These are phyloP conservation scores for Penicillium sp. DNA, from an alignment of 2,329 filamentous ascomycete species.

Conservation along the genomic window DNA sequence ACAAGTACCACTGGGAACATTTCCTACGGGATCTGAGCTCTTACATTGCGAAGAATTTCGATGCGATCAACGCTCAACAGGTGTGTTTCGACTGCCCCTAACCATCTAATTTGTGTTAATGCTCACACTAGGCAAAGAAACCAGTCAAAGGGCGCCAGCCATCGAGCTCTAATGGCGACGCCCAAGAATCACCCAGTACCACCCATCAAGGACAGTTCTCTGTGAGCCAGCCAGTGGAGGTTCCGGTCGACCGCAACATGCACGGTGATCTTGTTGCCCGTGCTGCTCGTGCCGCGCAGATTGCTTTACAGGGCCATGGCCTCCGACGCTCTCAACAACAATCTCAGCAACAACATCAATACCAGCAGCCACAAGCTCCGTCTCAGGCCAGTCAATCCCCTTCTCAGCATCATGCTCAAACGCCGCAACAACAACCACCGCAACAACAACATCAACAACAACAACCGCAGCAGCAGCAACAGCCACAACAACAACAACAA, in stretches of 20 bases:
- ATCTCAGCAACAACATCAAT: slow-evolving; percentile 37
- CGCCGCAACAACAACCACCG: slow-evolving; percentile 34
- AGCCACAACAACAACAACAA: slow-evolving; percentile 26
- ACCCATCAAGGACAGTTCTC: slow-evolving; percentile 49
- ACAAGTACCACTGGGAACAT: slow-evolving; percentile 67
- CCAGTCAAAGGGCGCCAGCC: slow-evolving; percentile 42
- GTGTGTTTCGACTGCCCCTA: slow-evolving; percentile 33
- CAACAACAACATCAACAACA: slow-evolving; percentile 26
- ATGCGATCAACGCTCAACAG: slow-evolving; percentile 54
- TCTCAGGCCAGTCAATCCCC: slow-evolving; percentile 30
- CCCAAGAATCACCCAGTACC: slow-evolving; percentile 40
- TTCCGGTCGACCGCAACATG: slow-evolving; percentile 45
- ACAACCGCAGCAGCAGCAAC: slow-evolving; percentile 24
- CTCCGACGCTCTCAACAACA: slow-evolving; percentile 42
- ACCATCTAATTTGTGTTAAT: neutral
- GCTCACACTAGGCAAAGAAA: slow-evolving; percentile 44
- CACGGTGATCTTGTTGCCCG: slow-evolving; percentile 53
- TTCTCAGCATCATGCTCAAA: slow-evolving; percentile 25
- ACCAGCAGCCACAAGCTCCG: slow-evolving; percentile 34
- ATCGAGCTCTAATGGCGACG: slow-evolving; percentile 42
- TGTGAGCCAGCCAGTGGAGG: slow-evolving; percentile 43
- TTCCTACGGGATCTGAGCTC: slow-evolving; percentile 63
- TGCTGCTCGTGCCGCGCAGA: slow-evolving; percentile 53
- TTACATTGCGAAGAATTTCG: slow-evolving; percentile 64
- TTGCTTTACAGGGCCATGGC: slow-evolving; percentile 51